Conservation (phyloP, 441 rosid species). For the Populus hybrid region DNA sequence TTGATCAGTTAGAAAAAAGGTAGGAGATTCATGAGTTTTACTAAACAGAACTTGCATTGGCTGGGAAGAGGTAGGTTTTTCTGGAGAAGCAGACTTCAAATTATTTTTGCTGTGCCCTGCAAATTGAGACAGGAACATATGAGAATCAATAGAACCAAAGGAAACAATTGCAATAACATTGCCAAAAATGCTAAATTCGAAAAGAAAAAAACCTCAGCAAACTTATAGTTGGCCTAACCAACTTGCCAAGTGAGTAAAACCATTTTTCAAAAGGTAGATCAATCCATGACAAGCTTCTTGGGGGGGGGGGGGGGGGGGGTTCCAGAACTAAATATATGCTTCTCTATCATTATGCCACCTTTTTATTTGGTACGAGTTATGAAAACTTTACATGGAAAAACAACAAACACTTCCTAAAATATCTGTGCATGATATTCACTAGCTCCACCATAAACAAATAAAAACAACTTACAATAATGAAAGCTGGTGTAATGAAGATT, state of each 20-base stretch:
- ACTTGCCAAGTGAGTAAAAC: not conserved
- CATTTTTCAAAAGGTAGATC: not conserved
- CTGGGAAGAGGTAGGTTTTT: constrained; percentile 41
- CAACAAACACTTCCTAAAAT: not conserved
- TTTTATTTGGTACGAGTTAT: not conserved
- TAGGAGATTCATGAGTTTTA: constrained; percentile 40
- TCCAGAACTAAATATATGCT: not conserved
- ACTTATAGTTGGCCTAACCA: not conserved
- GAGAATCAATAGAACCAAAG: constrained; percentile 24
- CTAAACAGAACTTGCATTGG: constrained; percentile 37
- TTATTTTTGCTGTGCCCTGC: constrained; percentile 49
- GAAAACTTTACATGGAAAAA: constrained; percentile 3
- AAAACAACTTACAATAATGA: not conserved
- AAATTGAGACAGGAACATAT: constrained; percentile 18
- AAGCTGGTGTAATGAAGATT: constrained; percentile 1
- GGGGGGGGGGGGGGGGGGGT: too few relatives aligned
- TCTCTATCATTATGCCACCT: not conserved
- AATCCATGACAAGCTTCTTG: not conserved
- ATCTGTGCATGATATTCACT: not conserved
- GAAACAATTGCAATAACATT: not conserved
- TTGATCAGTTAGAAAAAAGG: constrained; percentile 41
- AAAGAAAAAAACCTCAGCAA: not conserved
- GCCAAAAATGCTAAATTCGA: not conserved
- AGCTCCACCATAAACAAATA: constrained; percentile 2
- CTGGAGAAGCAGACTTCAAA: constrained; percentile 35